A percentile compares a stretch with the other conserved stretches of the same genome.
phyloP scores from a whole-genome alignment of 768 basidiomycete species.

The Trametes gibbosa region DNA sequence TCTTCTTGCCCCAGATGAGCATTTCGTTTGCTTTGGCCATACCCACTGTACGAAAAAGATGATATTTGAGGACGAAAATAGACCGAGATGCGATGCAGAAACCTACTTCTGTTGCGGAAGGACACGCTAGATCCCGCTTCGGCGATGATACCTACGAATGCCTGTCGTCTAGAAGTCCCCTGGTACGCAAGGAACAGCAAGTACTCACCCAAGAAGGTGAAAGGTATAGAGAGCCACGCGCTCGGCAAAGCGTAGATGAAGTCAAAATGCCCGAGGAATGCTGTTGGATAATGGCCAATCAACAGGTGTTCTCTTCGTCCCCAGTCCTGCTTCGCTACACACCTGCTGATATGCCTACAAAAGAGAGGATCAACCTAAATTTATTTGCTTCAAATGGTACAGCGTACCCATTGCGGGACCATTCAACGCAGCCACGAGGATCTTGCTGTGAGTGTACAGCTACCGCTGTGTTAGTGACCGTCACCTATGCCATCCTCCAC shows the following conservation, averaged over 20 bases:
- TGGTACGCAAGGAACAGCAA: neutral
- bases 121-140: constrained; percentile 71
- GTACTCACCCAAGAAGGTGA: constrained; percentile 57
- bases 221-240: constrained; percentile 63
- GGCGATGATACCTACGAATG: constrained; percentile 50
- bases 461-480: constrained; percentile 23
- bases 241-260: constrained; percentile 66
- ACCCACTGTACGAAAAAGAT: constrained; percentile 49
- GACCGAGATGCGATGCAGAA: neutral
- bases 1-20: constrained; percentile 67
- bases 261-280: constrained; percentile 70
- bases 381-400: no score
- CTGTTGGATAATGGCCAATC: constrained; percentile 30
- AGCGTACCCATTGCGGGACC: constrained; percentile 71
- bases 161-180: neutral
- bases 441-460: constrained; percentile 68
- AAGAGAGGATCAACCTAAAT: no score
- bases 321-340: neutral
- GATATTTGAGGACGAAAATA: neutral
- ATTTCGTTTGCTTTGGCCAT: constrained; percentile 68
- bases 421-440: constrained; percentile 69
- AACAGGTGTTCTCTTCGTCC: neutral
- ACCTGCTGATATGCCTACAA: constrained; percentile 66
- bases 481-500: neutral
- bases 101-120: constrained; percentile 63